phyloP scores from a whole-genome alignment of 2,329 filamentous ascomycete species.

The Penicillium vulpinum region DNA sequence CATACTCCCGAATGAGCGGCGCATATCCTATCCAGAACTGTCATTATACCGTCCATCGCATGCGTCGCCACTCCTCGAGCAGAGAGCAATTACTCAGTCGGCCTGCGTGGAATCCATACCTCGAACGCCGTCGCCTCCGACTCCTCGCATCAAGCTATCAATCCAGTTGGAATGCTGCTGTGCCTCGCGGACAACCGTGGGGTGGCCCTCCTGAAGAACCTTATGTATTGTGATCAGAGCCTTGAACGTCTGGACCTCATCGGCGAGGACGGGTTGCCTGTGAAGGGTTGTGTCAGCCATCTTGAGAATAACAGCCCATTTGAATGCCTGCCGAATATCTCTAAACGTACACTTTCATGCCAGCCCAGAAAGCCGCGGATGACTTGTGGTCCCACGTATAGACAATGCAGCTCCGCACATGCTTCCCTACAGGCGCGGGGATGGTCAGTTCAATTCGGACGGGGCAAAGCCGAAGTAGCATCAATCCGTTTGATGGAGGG shows the following conservation, averaged over 20 bases:
- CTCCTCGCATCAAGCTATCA: conserved; percentile 83
- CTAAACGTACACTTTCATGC: conserved; percentile 92
- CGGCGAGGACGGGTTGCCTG: conserved; percentile 94
- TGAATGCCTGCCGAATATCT: not conserved
- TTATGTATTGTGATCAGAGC: conserved; percentile 97
- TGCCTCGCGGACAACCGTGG: conserved; percentile 80
- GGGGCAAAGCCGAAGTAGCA: conserved; percentile 1
- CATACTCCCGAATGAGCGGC: conserved; percentile 92
- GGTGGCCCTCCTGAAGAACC: conserved; percentile 94
- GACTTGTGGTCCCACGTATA: conserved; percentile 99
- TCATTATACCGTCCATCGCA: conserved; percentile 10
- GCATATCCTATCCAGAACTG: conserved; percentile 63
- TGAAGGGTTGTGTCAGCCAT: conserved; percentile 13
- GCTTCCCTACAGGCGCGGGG: conserved; percentile 62
- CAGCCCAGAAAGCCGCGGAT: conserved; percentile 91
- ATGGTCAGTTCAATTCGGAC: conserved; percentile 4
- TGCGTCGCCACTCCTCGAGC: not conserved
- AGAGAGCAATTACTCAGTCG: not conserved
- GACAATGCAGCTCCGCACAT: conserved; percentile 96
- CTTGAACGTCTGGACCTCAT: conserved; percentile 99
- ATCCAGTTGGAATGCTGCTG: conserved; percentile 88
- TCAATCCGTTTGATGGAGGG: conserved; percentile 7
- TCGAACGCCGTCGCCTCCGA: conserved; percentile 78
- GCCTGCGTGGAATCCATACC: conserved; percentile 48
- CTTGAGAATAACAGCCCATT: not conserved